A percentile compares a stretch with the other conserved stretches of the same genome.
phyloP scores from a whole-genome alignment of 2,329 filamentous ascomycete species.

The Beauveria asiatica region DNA sequence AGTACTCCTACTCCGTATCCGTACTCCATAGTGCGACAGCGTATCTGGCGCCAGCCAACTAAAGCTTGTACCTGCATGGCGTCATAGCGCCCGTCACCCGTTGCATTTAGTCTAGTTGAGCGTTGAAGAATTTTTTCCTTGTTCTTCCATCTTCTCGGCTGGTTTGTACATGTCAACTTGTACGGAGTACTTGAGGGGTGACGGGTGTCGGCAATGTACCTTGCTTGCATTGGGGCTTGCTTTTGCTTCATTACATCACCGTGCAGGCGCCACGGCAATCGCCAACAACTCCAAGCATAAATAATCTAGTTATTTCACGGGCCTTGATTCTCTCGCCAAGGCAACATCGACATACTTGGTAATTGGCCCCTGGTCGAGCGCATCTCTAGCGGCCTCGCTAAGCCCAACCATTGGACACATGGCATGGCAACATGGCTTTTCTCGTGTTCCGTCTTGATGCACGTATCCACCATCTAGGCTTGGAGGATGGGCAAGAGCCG shows the following conservation, averaged over 20 bases:
- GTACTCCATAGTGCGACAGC: neutral
- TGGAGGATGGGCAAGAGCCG: neutral
- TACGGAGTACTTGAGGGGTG: neutral
- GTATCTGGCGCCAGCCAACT: neutral
- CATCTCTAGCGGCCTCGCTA: neutral
- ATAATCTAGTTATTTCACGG: neutral
- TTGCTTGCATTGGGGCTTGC: neutral
- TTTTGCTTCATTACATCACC: neutral
- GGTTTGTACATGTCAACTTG: neutral
- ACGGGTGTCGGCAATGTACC: neutral
- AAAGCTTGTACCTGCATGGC: slow-evolving; percentile 4
- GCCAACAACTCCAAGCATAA: neutral
- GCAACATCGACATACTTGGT: neutral
- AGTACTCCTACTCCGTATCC: neutral
- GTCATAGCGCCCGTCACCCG: neutral
- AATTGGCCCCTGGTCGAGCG: neutral
- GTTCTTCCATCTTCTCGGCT: neutral
- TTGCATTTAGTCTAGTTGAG: slow-evolving; percentile 2
- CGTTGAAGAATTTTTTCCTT: neutral
- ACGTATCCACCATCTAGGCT: neutral
- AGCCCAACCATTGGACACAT: neutral
- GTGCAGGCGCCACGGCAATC: neutral
- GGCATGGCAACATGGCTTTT: neutral
- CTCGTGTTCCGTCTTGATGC: neutral
- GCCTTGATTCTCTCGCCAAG: neutral